Percentiles rank a stretch among this genome's conserved stretches.
Evolutionary conservation across 495 filamentous ascomycete species (phyloP).

Genomic region (Rhypophila decipiens): DNA sequence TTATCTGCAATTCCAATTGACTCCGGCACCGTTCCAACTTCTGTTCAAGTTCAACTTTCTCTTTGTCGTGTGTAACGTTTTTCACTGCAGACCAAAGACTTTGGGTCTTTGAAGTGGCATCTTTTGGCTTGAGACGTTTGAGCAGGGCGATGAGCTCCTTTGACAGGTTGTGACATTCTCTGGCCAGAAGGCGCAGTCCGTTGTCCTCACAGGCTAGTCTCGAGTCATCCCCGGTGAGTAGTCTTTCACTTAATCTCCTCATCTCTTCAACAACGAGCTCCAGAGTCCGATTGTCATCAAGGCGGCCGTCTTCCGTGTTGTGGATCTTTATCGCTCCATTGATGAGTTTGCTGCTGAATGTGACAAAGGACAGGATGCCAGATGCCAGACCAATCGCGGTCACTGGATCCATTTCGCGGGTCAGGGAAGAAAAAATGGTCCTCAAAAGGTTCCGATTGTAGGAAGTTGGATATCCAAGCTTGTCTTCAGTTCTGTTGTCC

Average conservation of each 20-base stretch:
- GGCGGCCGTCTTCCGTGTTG: conserved; percentile 16
- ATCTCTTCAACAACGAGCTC: conserved; percentile 5
- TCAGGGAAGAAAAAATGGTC: no score
- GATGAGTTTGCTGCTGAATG: conserved; percentile 29
- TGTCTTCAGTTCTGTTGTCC: no score
- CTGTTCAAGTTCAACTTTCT: conserved; percentile 15
- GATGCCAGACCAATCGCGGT: conserved; percentile 32
- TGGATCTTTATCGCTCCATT: conserved; percentile 21
- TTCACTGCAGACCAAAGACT: conserved; percentile 13
- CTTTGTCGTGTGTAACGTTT: conserved; percentile 11
- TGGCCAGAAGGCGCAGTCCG: conserved; percentile 15
- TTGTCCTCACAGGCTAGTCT: conserved; percentile 15
- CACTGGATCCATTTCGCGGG: conserved; percentile 36
- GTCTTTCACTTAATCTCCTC: conserved; percentile 9
- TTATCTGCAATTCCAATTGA: conserved; percentile 2
- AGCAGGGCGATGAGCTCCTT: conserved; percentile 14
- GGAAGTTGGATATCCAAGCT: no score
- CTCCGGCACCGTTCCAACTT: conserved; percentile 13
- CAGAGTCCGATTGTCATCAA: conserved; percentile 17
- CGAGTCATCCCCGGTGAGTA: conserved; percentile 3
- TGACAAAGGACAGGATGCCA: conserved; percentile 32
- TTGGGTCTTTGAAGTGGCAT: conserved; percentile 15
- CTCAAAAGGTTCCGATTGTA: no score
- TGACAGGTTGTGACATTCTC: conserved; percentile 14
- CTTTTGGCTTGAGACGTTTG: conserved; percentile 17